Evolutionary conservation across 2,329 filamentous ascomycete species (phyloP).

Genomic region (Aureobasidium namibiae): DNA sequence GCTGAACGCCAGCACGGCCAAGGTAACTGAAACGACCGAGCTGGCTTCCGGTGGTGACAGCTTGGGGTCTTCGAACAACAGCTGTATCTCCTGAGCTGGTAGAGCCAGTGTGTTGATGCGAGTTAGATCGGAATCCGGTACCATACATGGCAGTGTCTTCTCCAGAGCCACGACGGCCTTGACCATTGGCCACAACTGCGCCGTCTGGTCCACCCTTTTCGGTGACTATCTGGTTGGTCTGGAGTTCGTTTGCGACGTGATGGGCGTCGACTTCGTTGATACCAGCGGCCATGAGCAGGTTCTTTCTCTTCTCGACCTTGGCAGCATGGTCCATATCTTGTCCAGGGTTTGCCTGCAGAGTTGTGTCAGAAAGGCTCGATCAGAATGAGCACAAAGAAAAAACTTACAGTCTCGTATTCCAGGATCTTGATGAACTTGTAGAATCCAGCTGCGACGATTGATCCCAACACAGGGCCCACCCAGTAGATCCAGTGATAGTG

Average conservation of each 20-base stretch:
- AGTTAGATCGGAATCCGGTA: slow-evolving; percentile 14
- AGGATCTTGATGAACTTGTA: slow-evolving; percentile 28
- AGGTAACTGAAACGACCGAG: slow-evolving; percentile 15
- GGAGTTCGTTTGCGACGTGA: slow-evolving; percentile 16
- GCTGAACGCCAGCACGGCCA: background rate
- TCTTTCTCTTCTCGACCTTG: slow-evolving; percentile 15
- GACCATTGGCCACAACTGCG: slow-evolving; percentile 15
- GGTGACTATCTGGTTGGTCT: background rate
- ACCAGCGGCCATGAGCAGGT: slow-evolving; percentile 18
- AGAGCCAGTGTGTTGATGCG: slow-evolving; percentile 10
- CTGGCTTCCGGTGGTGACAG: slow-evolving; percentile 14
- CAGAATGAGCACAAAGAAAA: background rate
- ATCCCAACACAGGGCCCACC: slow-evolving; percentile 25
- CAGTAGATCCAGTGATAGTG: slow-evolving; percentile 27
- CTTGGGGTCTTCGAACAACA: slow-evolving; percentile 11
- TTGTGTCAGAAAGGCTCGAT: background rate
- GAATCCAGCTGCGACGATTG: slow-evolving; percentile 25
- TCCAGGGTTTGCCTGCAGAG: slow-evolving; percentile 21
- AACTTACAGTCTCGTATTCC: slow-evolving; percentile 24
- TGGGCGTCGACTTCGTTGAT: slow-evolving; percentile 17
- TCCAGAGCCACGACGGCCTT: slow-evolving; percentile 9
- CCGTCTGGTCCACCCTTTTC: slow-evolving; percentile 10
- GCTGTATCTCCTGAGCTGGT: slow-evolving; percentile 13
- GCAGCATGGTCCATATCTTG: slow-evolving; percentile 20
- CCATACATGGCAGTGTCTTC: slow-evolving; percentile 16